Conservation (phyloP, 768 basidiomycete genomes). For the Suillus discolor region DNA sequence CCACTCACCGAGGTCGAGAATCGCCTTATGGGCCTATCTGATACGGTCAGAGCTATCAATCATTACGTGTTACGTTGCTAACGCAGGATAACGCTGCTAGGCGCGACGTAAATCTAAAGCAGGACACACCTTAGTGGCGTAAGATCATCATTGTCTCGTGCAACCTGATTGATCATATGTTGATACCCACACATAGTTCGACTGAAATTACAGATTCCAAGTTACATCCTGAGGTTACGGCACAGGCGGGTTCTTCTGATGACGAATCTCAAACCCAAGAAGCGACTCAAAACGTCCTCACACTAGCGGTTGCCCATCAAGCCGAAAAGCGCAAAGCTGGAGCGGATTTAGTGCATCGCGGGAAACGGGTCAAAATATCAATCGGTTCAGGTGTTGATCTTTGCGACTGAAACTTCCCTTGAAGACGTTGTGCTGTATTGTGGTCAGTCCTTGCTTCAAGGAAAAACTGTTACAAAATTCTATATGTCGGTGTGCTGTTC, state of each 20-base stretch:
- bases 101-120: neutral
- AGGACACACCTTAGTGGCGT: conserved; percentile 6
- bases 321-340: conserved; percentile 37
- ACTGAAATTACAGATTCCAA: neutral
- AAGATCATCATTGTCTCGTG: conserved; percentile 3
- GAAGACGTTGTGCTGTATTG: conserved; percentile 10
- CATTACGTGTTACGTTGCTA: neutral
- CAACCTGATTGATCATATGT: neutral
- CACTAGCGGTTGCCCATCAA: conserved; percentile 17
- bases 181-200: conserved; percentile 2
- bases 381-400: conserved; percentile 70
- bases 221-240: neutral
- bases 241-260: conserved; percentile 12
- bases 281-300: conserved; percentile 34
- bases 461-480: neutral
- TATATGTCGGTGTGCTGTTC: neutral
- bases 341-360: conserved; percentile 17
- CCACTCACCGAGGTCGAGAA: conserved; percentile 61
- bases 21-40: conserved; percentile 58
- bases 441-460: conserved; percentile 1
- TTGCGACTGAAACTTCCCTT: conserved; percentile 53
- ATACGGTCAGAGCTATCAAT: conserved; percentile 46
- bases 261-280: conserved; percentile 43
- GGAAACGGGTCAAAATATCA: conserved; percentile 75
- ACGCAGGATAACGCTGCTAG: neutral